Evolutionary conservation across 805 yeast genomes (phyloP).

Genomic region (Suhomyces sp.): DNA sequence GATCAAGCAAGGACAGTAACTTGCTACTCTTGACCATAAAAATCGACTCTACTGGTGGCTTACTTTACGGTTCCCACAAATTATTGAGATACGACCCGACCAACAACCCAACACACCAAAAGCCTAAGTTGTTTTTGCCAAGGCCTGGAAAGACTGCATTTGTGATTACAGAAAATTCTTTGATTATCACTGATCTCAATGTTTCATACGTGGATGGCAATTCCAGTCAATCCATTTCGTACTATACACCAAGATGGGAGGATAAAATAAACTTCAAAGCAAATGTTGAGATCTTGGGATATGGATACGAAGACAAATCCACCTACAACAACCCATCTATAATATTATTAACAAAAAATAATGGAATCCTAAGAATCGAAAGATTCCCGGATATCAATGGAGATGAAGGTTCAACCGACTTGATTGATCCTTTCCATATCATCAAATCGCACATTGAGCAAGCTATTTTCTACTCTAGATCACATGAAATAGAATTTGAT

Average conservation of each 20-base stretch:
- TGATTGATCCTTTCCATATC: constrained; percentile 27
- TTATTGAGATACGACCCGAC: constrained; percentile 43
- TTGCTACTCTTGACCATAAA: constrained; percentile 54
- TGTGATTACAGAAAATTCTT: constrained; percentile 56
- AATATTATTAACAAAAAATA: constrained; percentile 46
- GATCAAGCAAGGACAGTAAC: constrained; percentile 22
- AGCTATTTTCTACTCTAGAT: constrained; percentile 65
- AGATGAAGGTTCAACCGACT: constrained; percentile 17
- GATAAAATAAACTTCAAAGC: constrained; percentile 64
- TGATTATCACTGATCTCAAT: constrained; percentile 65
- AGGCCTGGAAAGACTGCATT: constrained; percentile 59
- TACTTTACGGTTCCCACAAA: constrained; percentile 64
- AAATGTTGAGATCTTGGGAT: constrained; percentile 55
- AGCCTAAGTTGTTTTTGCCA: constrained; percentile 57
- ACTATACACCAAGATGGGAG: constrained; percentile 68
- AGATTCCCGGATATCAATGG: constrained; percentile 30
- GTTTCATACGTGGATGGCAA: constrained; percentile 25
- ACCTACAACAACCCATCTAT: constrained; percentile 45
- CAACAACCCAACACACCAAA: constrained; percentile 7
- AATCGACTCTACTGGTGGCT: constrained; percentile 49
- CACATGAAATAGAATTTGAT: constrained; percentile 46
- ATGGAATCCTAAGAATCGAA: constrained; percentile 65
- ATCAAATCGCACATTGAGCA: constrained; percentile 79
- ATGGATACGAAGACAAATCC: constrained; percentile 50
- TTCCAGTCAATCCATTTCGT: constrained; percentile 18